Evolutionary conservation across 1,284 basidiomycete genomes (phyloP).

Genomic region (Tylopilus sp.): DNA sequence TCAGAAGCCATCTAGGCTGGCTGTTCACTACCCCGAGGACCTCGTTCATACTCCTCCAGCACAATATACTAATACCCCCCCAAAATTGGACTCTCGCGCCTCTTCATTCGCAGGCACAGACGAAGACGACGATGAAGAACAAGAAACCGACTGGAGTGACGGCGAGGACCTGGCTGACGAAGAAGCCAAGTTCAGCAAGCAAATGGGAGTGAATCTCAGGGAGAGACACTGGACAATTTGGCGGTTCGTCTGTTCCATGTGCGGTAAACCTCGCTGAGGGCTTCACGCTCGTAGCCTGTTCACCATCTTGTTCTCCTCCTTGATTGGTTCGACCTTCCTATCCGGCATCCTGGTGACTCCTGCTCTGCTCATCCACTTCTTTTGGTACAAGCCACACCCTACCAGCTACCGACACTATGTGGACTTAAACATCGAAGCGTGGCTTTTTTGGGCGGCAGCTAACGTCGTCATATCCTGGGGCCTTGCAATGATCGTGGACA

Average conservation of each 20-base stretch:
- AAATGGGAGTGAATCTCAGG: conserved; percentile 53
- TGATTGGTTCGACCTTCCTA: conserved; percentile 67
- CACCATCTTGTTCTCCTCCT: conserved; percentile 63
- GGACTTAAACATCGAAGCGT: conserved; percentile 67
- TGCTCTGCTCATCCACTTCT: conserved; percentile 62
- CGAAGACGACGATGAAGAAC: conserved; percentile 54
- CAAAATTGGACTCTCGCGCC: conserved; percentile 40
- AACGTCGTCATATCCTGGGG: conserved; percentile 76
- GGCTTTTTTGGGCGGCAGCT: conserved; percentile 76
- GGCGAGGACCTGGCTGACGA: conserved; percentile 72
- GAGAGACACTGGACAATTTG: conserved; percentile 50
- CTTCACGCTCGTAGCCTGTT: conserved; percentile 45
- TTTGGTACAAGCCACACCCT: conserved; percentile 62
- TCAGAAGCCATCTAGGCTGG: conserved; percentile 29
- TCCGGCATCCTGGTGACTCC: conserved; percentile 59
- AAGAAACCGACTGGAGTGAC: conserved; percentile 67
- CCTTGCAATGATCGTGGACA: conserved; percentile 66
- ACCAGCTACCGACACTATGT: conserved; percentile 58
- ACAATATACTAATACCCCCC: conserved; percentile 22
- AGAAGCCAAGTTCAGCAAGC: conserved; percentile 61
- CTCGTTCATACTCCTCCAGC: conserved; percentile 28
- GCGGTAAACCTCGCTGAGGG: conserved; percentile 1
- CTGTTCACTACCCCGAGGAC: conserved; percentile 57
- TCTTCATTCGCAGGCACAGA: conserved; percentile 56
- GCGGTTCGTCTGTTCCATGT: conserved; percentile 44